phyloP scores from a whole-genome alignment of 257 asterid species.

The Parsonsia alboflavescens region DNA sequence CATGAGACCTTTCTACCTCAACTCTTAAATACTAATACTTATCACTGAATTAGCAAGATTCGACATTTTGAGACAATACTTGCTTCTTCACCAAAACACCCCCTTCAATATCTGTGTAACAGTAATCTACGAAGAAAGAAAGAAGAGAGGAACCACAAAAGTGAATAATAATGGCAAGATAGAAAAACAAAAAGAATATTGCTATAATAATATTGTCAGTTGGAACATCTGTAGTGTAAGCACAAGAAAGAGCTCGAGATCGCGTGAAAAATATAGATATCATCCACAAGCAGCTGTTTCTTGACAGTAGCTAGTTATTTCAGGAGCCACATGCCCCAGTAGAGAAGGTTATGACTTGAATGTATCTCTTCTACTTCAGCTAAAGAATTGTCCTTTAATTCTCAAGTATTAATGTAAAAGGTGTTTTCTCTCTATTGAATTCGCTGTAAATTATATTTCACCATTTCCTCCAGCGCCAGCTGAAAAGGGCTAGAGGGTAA shows the following conservation, averaged over 20 bases:
- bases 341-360: background rate
- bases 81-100: too few relatives aligned
- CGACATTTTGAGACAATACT: too few relatives aligned
- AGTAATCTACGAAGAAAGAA: background rate
- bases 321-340: constrained; percentile 7
- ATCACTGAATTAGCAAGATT: too few relatives aligned
- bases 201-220: background rate
- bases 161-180: too few relatives aligned
- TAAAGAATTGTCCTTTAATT: constrained; percentile 1
- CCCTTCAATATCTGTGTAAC: too few relatives aligned
- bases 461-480: constrained; percentile 58
- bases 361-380: background rate
- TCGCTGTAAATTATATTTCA: constrained; percentile 69
- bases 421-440: constrained; percentile 37
- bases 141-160: background rate
- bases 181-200: background rate
- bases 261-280: constrained; percentile 7
- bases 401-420: background rate
- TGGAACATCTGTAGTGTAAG: constrained; percentile 24
- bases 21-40: too few relatives aligned
- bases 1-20: too few relatives aligned
- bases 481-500: constrained; percentile 58
- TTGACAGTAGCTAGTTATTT: background rate
- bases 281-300: constrained; percentile 10
- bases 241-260: constrained; percentile 19